Percentiles rank a stretch among this genome's conserved stretches.
phyloP scores from a whole-genome alignment of 2,329 filamentous ascomycete genomes.

The Macrophomina pseudophaseolina region DNA sequence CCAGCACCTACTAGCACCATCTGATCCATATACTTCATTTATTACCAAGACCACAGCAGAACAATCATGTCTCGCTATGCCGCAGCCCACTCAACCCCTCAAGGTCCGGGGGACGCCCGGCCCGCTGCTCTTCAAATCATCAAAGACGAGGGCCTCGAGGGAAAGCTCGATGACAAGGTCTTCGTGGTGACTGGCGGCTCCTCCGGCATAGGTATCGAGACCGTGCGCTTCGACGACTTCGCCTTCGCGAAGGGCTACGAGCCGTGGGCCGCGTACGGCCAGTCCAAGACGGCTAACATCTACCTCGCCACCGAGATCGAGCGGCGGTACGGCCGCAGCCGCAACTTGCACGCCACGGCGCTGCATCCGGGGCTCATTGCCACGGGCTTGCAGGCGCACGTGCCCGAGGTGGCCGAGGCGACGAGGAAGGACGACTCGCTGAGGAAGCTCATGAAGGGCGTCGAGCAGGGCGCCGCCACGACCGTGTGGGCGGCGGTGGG shows the following conservation, averaged over 20 bases:
- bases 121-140: slow-evolving; percentile 50
- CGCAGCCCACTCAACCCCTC: not conserved
- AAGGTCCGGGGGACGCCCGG: slow-evolving; percentile 44
- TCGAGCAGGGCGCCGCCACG: slow-evolving; percentile 44
- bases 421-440: slow-evolving; percentile 53
- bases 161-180: slow-evolving; percentile 36
- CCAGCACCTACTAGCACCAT: too few species aligned
- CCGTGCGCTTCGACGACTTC: slow-evolving; percentile 48
- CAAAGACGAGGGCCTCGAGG: slow-evolving; percentile 43
- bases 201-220: slow-evolving; percentile 38
- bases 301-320: slow-evolving; percentile 33
- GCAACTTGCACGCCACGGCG: slow-evolving; percentile 34
- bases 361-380: slow-evolving; percentile 39
- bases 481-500: slow-evolving; percentile 47
- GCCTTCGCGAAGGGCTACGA: slow-evolving; percentile 47
- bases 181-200: slow-evolving; percentile 38
- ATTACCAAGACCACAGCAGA: too few species aligned
- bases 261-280: slow-evolving; percentile 33
- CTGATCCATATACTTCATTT: too few species aligned
- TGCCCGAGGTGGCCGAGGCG: slow-evolving; percentile 54
- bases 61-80: not conserved
- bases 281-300: slow-evolving; percentile 35
- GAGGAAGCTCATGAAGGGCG: slow-evolving; percentile 41
- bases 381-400: slow-evolving; percentile 47
- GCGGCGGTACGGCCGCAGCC: slow-evolving; percentile 6